A percentile compares a stretch with the other conserved stretches of the same genome.
Evolutionary conservation across 495 filamentous ascomycete genomes (phyloP).

Genomic region (Parathielavia appendiculata): DNA sequence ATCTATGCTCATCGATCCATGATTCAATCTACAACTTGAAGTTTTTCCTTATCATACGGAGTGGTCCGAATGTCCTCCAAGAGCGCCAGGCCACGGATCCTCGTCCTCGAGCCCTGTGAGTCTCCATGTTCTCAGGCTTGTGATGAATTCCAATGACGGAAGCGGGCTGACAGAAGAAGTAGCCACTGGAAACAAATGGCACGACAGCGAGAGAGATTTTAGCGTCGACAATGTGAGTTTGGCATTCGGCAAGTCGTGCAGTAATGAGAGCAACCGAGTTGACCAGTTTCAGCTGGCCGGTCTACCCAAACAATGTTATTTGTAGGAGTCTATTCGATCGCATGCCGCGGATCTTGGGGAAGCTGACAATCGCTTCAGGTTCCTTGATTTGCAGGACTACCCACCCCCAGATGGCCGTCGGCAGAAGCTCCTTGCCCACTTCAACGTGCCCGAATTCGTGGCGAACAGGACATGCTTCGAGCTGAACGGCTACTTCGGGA

Average conservation of each 20-base stretch:
- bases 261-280: neutral
- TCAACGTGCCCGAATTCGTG: slow-evolving; percentile 25
- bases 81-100: neutral
- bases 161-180: neutral
- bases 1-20: too few species aligned
- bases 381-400: slow-evolving; percentile 17
- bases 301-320: slow-evolving; percentile 21
- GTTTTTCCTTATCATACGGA: too few species aligned
- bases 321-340: slow-evolving; percentile 4
- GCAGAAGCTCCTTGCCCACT: slow-evolving; percentile 18
- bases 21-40: too few species aligned
- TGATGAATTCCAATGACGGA: too few species aligned
- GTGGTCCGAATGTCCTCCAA: too few species aligned
- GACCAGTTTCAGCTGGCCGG: slow-evolving; percentile 2
- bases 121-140: neutral
- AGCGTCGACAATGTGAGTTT: slow-evolving; percentile 2
- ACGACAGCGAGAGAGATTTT: neutral
- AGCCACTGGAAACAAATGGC: neutral
- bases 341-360: too few species aligned
- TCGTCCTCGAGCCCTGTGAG: slow-evolving; percentile 13
- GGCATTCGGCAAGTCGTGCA: neutral
- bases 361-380: slow-evolving; percentile 12
- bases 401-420: slow-evolving; percentile 8
- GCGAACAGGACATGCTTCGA: slow-evolving; percentile 25
- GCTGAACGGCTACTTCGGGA: slow-evolving; percentile 25